Percentiles rank a stretch among this genome's conserved stretches.
Conservation (phyloP, 208 protist species). For the Trypanosoma scelopori region DNA sequence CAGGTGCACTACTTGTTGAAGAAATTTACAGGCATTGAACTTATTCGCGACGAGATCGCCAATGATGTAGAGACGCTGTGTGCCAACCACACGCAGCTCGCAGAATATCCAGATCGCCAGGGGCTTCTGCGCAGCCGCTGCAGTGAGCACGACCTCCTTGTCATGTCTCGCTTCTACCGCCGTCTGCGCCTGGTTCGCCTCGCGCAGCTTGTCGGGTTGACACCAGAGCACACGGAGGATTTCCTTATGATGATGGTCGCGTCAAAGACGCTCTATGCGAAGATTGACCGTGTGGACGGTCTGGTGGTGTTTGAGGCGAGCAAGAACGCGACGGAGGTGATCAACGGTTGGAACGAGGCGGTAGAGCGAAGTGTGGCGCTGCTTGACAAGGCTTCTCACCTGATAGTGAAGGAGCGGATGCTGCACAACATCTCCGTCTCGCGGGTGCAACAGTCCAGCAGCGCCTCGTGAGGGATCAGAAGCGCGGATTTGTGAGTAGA, state of each 20-base stretch:
- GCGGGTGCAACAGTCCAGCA: conserved; percentile 2
- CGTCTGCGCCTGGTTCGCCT: conserved; percentile 91
- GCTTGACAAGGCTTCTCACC: conserved; percentile 92
- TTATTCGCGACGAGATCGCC: conserved; percentile 77
- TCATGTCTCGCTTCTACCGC: conserved; percentile 94
- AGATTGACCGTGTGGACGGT: conserved; percentile 93
- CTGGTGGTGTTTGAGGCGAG: conserved; percentile 89
- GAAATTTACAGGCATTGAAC: conserved; percentile 84
- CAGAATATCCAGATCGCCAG: conserved; percentile 46
- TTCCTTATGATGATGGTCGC: conserved; percentile 93
- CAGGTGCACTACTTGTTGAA: conserved; percentile 70
- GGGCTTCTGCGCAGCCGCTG: conserved; percentile 89
- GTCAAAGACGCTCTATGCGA: conserved; percentile 89
- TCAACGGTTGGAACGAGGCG: conserved; percentile 86
- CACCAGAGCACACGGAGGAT: conserved; percentile 84
- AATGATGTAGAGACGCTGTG: conserved; percentile 54
- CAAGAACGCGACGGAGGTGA: conserved; percentile 88
- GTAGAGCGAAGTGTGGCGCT: conserved; percentile 87
- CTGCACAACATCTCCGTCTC: conserved; percentile 59
- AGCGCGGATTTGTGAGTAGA: too few species aligned
- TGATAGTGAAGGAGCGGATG: conserved; percentile 95
- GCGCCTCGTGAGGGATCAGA: background rate
- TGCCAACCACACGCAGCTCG: conserved; percentile 74
- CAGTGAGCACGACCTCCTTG: conserved; percentile 95
- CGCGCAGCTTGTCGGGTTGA: conserved; percentile 88